A percentile compares a stretch with the other conserved stretches of the same genome.
Evolutionary conservation across 257 asterid genomes (phyloP).

Genomic region (Nicotiana otophora): DNA sequence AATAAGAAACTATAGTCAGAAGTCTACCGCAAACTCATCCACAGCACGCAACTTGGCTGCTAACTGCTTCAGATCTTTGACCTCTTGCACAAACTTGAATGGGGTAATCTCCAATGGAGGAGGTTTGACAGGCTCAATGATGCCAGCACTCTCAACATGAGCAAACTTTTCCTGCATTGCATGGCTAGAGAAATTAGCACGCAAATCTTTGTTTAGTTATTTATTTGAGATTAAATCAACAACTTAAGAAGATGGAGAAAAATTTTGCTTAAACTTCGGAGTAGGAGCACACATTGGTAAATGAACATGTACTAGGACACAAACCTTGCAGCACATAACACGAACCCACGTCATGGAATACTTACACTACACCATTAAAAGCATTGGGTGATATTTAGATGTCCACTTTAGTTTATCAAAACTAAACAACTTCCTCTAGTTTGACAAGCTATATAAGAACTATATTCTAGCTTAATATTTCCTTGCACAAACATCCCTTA

Average conservation of each 20-base stretch:
- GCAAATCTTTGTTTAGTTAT: background rate
- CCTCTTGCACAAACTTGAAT: constrained; percentile 67
- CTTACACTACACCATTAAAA: background rate
- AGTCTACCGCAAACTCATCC: constrained; percentile 88
- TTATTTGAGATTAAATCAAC: background rate
- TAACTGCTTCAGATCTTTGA: constrained; percentile 82
- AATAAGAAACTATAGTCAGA: constrained; percentile 10
- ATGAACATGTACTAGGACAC: background rate
- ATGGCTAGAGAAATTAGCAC: background rate
- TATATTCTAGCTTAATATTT: background rate
- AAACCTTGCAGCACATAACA: background rate
- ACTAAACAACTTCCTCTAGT: background rate
- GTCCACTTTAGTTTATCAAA: background rate
- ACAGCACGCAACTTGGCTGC: constrained; percentile 60
- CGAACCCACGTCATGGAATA: background rate
- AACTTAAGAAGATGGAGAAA: background rate
- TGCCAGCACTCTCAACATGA: constrained; percentile 44
- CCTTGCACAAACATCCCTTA: background rate
- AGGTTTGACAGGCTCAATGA: constrained; percentile 53
- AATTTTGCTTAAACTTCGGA: background rate
- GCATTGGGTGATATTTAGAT: background rate
- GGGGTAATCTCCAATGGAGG: constrained; percentile 71
- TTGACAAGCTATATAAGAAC: background rate
- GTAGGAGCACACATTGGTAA: background rate
- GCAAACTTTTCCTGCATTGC: constrained; percentile 58